A percentile compares a stretch with the other conserved stretches of the same genome.
phyloP scores from a whole-genome alignment of 2,329 filamentous ascomycete genomes.

The Ceratocystis harringtonii region DNA sequence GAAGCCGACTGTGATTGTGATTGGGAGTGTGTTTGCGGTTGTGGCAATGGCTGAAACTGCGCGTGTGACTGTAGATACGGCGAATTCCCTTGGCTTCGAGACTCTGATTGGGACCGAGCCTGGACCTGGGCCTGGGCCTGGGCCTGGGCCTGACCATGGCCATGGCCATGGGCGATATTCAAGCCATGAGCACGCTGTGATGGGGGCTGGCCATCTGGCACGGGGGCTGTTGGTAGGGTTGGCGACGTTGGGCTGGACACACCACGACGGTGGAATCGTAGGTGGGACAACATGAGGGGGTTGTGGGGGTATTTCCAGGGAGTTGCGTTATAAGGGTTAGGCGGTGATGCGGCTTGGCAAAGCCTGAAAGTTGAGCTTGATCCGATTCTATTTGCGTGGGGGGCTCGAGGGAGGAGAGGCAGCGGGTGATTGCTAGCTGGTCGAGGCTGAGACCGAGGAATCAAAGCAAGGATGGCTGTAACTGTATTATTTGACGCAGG shows the following conservation, averaged over 20 bases:
- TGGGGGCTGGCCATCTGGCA: slow-evolving; percentile 5
- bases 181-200: slow-evolving; percentile 2
- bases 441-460: neutral
- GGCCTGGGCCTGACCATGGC: slow-evolving; percentile 22
- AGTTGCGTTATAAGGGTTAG: neutral
- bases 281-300: slow-evolving; percentile 36
- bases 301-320: neutral
- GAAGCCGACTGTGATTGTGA: neutral
- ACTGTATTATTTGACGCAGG: neutral
- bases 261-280: slow-evolving; percentile 44
- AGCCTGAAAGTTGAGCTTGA: neutral
- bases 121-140: neutral
- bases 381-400: neutral
- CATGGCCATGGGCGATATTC: slow-evolving; percentile 24
- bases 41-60: slow-evolving; percentile 1
- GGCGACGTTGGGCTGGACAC: slow-evolving; percentile 42
- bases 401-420: neutral
- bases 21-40: neutral
- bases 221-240: slow-evolving; percentile 23
- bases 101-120: neutral
- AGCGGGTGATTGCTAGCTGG: neutral
- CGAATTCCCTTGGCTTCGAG: slow-evolving; percentile 3
- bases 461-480: neutral
- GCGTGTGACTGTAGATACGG: slow-evolving; percentile 10
- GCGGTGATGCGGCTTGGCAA: neutral